These are phyloP conservation scores for Naganishia onofrii DNA, from an alignment of 768 basidiomycete species.

Conservation along the genomic window DNA sequence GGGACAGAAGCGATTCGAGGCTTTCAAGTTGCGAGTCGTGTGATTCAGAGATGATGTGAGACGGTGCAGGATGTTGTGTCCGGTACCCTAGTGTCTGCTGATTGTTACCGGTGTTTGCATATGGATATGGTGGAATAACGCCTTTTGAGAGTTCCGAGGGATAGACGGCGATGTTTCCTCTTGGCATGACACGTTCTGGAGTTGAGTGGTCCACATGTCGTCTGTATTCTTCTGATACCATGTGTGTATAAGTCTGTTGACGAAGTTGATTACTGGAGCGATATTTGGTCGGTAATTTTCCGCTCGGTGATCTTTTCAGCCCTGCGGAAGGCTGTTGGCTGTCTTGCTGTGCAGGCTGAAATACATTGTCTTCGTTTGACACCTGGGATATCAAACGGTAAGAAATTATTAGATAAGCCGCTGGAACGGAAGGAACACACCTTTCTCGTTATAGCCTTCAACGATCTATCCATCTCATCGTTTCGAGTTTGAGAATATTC, in stretches of 20 bases:
- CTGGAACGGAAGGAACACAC: not conserved
- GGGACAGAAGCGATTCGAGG: slow-evolving; percentile 77
- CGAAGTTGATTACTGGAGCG: slow-evolving; percentile 6
- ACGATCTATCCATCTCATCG: slow-evolving; percentile 3
- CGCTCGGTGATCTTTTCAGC: slow-evolving; percentile 10
- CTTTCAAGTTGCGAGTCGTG: slow-evolving; percentile 27
- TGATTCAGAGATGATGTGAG: not conserved
- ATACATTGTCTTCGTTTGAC: slow-evolving; percentile 7
- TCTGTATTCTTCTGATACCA: not conserved
- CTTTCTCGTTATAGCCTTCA: slow-evolving; percentile 15
- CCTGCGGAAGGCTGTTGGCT: not conserved
- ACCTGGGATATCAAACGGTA: not conserved
- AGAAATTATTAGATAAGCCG: too few relatives aligned
- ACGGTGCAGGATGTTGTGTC: not conserved
- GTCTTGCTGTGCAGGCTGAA: not conserved
- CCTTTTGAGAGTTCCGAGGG: slow-evolving; percentile 15
- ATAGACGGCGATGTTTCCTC: slow-evolving; percentile 6
- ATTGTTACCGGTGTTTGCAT: not conserved
- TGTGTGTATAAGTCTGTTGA: not conserved
- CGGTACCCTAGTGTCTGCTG: slow-evolving; percentile 1
- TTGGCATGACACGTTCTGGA: not conserved
- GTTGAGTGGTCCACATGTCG: not conserved
- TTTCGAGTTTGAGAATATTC: not conserved
- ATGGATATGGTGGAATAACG: slow-evolving; percentile 11
- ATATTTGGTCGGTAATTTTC: slow-evolving; percentile 20